Evolutionary conservation across 2,329 filamentous ascomycete species (phyloP).

Genomic region (Aspergillus fumigatiaffinis): DNA sequence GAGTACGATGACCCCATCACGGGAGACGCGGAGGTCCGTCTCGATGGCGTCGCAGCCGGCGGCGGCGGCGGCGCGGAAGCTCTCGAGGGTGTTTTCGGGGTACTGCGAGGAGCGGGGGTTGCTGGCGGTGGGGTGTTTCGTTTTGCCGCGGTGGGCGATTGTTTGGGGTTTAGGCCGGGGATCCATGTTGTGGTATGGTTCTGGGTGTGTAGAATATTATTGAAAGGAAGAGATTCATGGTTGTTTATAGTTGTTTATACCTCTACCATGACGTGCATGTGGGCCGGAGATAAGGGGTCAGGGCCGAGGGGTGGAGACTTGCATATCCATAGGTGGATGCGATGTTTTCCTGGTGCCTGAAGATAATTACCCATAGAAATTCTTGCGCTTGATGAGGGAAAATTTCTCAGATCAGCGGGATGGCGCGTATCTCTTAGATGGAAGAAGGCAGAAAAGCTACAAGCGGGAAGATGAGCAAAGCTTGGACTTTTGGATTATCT

Average conservation of each 20-base stretch:
- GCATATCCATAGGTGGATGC: not conserved
- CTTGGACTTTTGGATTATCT: too few species aligned
- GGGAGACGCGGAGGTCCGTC: slow-evolving; percentile 80
- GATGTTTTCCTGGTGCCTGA: not conserved
- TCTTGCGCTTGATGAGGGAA: not conserved
- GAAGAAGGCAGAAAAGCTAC: not conserved
- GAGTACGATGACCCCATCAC: slow-evolving; percentile 78
- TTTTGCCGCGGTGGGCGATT: slow-evolving; percentile 53
- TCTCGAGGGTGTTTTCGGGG: slow-evolving; percentile 82
- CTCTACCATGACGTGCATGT: not conserved
- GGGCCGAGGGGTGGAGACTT: not conserved
- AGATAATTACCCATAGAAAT: not conserved
- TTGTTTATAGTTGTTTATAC: not conserved
- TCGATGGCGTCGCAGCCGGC: slow-evolving; percentile 78
- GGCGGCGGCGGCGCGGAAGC: slow-evolving; percentile 69
- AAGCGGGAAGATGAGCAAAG: not conserved
- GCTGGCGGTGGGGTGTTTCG: slow-evolving; percentile 32
- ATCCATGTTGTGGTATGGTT: not conserved
- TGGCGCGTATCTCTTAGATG: not conserved
- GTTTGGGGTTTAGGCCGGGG: slow-evolving; percentile 28
- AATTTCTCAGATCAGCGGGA: not conserved
- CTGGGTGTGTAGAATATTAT: not conserved
- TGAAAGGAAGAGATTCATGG: too few species aligned
- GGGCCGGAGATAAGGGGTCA: not conserved
- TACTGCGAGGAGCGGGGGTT: slow-evolving; percentile 31